Conservation (phyloP, 176 grass and related monocot species). For the Ensete glaucum region DNA sequence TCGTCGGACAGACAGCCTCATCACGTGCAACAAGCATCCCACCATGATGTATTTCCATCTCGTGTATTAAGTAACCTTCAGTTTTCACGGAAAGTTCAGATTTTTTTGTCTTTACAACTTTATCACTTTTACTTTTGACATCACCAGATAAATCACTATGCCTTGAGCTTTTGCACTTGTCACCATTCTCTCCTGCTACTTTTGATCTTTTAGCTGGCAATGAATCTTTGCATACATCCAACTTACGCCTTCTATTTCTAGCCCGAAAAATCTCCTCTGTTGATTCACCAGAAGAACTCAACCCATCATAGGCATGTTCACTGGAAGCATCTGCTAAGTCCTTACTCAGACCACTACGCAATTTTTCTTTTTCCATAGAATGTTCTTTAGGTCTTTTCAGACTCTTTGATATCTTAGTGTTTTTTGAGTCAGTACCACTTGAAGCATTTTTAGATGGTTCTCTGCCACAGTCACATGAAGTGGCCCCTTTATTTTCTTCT, state of each 20-base stretch:
- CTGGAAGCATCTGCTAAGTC: slow-evolving; percentile 22
- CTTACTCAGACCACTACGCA: slow-evolving; percentile 32
- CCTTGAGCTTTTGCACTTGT: slow-evolving; percentile 25
- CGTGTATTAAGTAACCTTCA: slow-evolving; percentile 16
- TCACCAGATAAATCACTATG: slow-evolving; percentile 19
- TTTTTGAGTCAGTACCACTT: slow-evolving; percentile 28
- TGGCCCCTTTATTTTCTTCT: slow-evolving; percentile 14
- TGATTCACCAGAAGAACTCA: slow-evolving; percentile 21
- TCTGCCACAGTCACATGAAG: too few species aligned
- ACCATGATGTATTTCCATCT: slow-evolving; percentile 4
- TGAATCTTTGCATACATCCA: slow-evolving; percentile 30
- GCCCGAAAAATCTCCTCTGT: slow-evolving; percentile 28
- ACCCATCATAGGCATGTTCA: slow-evolving; percentile 31
- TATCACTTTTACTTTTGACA: slow-evolving; percentile 23
- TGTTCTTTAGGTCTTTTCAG: slow-evolving; percentile 28
- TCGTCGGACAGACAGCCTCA: slow-evolving; percentile 19
- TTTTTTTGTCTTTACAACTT: slow-evolving; percentile 34
- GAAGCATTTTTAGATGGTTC: not conserved
- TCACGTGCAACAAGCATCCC: too few species aligned
- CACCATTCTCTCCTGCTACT: slow-evolving; percentile 25
- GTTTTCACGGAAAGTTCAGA: slow-evolving; percentile 11
- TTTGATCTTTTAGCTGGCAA: slow-evolving; percentile 37
- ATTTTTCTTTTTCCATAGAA: slow-evolving; percentile 29
- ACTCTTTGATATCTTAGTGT: slow-evolving; percentile 35
- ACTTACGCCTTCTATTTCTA: slow-evolving; percentile 28